Percentiles rank a stretch among this genome's conserved stretches.
phyloP scores from a whole-genome alignment of 2,329 filamentous ascomycete genomes.

The Hypomyces rosellus region DNA sequence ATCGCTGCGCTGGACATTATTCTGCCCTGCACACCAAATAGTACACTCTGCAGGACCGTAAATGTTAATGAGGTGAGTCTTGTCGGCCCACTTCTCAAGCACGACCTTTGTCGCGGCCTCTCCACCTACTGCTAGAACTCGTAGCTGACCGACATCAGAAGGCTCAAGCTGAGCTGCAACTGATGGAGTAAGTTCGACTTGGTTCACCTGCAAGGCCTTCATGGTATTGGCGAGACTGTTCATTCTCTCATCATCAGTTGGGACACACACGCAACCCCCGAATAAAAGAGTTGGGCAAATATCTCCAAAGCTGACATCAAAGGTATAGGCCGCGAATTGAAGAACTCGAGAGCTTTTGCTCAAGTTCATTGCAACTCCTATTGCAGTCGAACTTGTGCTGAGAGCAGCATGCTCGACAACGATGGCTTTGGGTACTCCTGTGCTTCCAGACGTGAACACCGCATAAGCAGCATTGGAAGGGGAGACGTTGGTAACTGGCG shows the following conservation, averaged over 20 bases:
- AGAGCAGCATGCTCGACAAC: constrained; percentile 2
- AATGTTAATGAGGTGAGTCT: constrained; percentile 37
- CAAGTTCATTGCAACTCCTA: not conserved
- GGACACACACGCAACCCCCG: constrained; percentile 20
- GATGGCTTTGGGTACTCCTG: constrained; percentile 7
- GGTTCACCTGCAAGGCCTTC: constrained; percentile 13
- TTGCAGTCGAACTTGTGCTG: not conserved
- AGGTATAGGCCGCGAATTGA: constrained; percentile 15
- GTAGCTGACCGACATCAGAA: too few species aligned
- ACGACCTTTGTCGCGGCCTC: not conserved
- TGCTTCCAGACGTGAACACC: constrained; percentile 9
- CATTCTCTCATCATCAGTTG: constrained; percentile 14
- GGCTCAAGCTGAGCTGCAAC: not conserved
- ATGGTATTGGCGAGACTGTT: constrained; percentile 15
- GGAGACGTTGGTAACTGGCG: not conserved
- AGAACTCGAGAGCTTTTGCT: constrained; percentile 4
- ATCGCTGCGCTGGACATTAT: not conserved
- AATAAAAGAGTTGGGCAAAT: constrained; percentile 14
- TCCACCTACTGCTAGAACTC: not conserved
- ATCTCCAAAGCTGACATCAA: constrained; percentile 18
- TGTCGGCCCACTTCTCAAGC: constrained; percentile 32
- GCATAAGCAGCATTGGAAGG: constrained; percentile 3
- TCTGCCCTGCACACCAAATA: not conserved
- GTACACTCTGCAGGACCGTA: constrained; percentile 44
- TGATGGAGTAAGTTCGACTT: constrained; percentile 8